A percentile compares a stretch with the other conserved stretches of the same genome.
These are phyloP conservation scores for Cydonia oblonga DNA, from an alignment of 331 rosid genomes.

Conservation along the genomic window DNA sequence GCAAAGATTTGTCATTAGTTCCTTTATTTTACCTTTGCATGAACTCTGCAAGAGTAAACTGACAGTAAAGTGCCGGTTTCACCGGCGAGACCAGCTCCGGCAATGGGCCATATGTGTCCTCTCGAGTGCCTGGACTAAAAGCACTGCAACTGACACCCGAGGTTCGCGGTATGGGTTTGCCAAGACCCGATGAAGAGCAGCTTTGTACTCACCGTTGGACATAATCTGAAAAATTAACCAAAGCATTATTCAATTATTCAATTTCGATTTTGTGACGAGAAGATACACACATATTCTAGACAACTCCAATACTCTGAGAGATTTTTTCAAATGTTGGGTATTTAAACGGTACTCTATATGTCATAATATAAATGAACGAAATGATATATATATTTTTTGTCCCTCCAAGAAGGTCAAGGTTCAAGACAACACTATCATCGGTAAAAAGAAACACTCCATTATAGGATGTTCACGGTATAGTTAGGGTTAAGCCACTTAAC, in stretches of 20 bases:
- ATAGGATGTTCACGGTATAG: too few relatives aligned
- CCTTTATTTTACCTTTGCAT: slow-evolving; percentile 41
- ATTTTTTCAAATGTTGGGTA: too few relatives aligned
- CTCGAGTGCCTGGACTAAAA: slow-evolving; percentile 46
- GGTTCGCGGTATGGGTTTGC: slow-evolving; percentile 47
- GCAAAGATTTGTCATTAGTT: slow-evolving; percentile 52
- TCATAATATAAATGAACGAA: too few relatives aligned
- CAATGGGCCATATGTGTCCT: slow-evolving; percentile 51
- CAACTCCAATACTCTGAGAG: too few relatives aligned
- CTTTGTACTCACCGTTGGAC: slow-evolving; percentile 60
- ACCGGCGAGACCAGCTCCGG: slow-evolving; percentile 52
- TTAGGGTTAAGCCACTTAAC: too few relatives aligned
- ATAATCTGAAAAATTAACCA: slow-evolving; percentile 22
- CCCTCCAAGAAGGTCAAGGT: too few relatives aligned
- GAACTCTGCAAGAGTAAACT: slow-evolving; percentile 39
- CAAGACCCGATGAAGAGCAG: slow-evolving; percentile 63
- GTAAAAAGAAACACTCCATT: too few relatives aligned
- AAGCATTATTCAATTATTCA: background rate
- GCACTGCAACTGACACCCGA: slow-evolving; percentile 41
- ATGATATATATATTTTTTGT: too few relatives aligned
- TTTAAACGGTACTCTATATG: too few relatives aligned
- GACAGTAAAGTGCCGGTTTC: slow-evolving; percentile 39
- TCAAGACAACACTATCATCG: too few relatives aligned
- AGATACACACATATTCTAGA: too few relatives aligned
- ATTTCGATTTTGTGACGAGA: too few relatives aligned